A percentile compares a stretch with the other conserved stretches of the same genome.
Evolutionary conservation across 345 rosid genomes (phyloP).

Genomic region (Litchi chinensis): DNA sequence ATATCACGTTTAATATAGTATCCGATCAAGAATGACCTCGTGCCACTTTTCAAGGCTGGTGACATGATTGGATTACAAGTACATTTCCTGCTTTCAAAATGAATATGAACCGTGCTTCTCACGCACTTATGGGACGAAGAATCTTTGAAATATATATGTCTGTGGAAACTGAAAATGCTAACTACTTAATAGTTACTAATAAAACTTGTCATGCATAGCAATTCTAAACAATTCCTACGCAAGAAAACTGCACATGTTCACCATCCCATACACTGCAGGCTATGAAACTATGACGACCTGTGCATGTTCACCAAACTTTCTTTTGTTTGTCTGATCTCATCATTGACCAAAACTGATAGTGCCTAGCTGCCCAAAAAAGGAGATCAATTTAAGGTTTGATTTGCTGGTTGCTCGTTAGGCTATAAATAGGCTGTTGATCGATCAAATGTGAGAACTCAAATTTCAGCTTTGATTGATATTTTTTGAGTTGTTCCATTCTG

Average conservation of each 20-base stretch:
- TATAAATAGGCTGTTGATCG: constrained; percentile 1
- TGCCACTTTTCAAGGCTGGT: background rate
- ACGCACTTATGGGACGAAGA: background rate
- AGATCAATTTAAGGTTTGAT: background rate
- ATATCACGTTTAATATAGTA: too few species aligned
- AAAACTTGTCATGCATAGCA: background rate
- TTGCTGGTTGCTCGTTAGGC: background rate
- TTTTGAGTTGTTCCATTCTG: background rate
- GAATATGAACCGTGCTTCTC: background rate
- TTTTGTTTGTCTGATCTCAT: background rate
- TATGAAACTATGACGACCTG: background rate
- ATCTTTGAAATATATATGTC: background rate
- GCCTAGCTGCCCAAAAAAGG: background rate
- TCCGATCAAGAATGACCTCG: background rate
- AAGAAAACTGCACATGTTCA: background rate
- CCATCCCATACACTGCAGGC: background rate
- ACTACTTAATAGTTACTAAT: background rate
- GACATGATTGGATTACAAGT: background rate
- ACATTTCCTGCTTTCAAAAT: background rate
- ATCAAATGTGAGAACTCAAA: background rate
- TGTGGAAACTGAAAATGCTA: background rate
- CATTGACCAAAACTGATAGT: background rate
- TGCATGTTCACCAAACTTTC: background rate
- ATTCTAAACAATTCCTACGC: background rate
- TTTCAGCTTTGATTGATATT: background rate